Percentiles rank a stretch among this genome's conserved stretches.
Conservation (phyloP, 352 stramenopile genomes). For the Phytophthora crassamura region DNA sequence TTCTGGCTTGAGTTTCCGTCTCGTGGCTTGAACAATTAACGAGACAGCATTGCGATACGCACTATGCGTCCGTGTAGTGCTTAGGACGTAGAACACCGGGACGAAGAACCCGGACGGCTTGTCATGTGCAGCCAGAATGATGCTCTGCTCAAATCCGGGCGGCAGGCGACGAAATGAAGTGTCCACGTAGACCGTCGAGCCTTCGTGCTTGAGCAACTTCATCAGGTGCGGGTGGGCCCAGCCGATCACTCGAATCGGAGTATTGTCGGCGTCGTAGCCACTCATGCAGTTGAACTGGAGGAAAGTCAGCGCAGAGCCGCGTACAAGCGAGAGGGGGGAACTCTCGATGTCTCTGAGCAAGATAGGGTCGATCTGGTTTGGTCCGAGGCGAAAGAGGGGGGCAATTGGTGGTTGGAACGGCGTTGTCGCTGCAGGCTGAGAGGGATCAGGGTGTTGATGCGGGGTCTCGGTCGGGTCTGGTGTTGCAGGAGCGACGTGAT, state of each 20-base stretch:
- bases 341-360: conserved; percentile 3
- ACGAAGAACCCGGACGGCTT: conserved; percentile 7
- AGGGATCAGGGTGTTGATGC: not conserved
- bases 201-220: conserved; percentile 14
- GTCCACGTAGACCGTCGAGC: conserved; percentile 30
- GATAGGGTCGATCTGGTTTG: not conserved
- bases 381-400: not conserved
- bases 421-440: too few species aligned
- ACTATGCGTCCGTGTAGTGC: not conserved
- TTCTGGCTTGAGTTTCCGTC: conserved; percentile 1
- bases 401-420: not conserved
- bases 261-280: conserved; percentile 6
- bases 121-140: conserved; percentile 5
- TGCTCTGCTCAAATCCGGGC: conserved; percentile 22
- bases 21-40: not conserved
- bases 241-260: conserved; percentile 12
- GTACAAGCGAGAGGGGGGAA: conserved; percentile 1
- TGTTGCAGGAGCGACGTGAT: not conserved
- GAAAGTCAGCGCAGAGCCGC: conserved; percentile 6
- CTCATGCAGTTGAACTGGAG: conserved; percentile 17
- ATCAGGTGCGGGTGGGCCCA: conserved; percentile 22
- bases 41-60: conserved; percentile 6
- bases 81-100: conserved; percentile 13
- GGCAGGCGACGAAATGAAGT: conserved; percentile 14
- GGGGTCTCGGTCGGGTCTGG: not conserved